Conservation (phyloP, 179 eudicot genomes). For the Patellifolia procumbens region DNA sequence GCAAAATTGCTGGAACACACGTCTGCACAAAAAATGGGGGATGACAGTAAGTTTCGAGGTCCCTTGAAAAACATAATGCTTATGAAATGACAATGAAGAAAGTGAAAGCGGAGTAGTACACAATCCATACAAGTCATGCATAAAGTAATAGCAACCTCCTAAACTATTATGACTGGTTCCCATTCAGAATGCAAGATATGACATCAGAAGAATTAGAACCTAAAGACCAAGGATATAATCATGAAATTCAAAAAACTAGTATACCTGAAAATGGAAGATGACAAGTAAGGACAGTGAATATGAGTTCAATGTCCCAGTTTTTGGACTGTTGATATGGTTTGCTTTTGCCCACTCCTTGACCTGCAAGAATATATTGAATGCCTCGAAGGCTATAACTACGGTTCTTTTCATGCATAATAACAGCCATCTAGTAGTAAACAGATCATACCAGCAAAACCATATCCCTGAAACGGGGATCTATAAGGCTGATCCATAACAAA, state of each 20-base stretch:
- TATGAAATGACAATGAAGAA: neutral
- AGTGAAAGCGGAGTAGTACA: neutral
- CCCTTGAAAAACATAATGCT: neutral
- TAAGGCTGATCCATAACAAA: conserved; percentile 72
- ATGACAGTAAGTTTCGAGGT: neutral
- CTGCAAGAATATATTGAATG: conserved; percentile 43
- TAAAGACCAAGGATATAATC: neutral
- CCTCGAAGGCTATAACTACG: conserved; percentile 20
- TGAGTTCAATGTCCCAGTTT: conserved; percentile 78
- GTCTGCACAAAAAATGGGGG: conserved; percentile 61
- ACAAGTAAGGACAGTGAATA: conserved; percentile 79
- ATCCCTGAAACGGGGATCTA: conserved; percentile 83
- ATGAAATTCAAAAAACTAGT: conserved; percentile 2
- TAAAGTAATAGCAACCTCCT: neutral
- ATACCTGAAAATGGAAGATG: conserved; percentile 95
- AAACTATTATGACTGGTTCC: neutral
- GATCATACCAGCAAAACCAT: conserved; percentile 84
- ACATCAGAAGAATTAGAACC: neutral
- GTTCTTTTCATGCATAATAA: neutral
- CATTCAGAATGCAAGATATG: neutral
- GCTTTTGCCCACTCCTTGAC: conserved; percentile 99
- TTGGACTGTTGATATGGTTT: conserved; percentile 70
- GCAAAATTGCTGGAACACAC: conserved; percentile 80
- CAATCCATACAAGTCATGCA: neutral
- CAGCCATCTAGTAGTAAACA: conserved; percentile 15